Percentiles rank a stretch among this genome's conserved stretches.
These are phyloP conservation scores for Melocanna baccifera DNA, from an alignment of 176 grass and related monocot genomes.

Conservation along the genomic window DNA sequence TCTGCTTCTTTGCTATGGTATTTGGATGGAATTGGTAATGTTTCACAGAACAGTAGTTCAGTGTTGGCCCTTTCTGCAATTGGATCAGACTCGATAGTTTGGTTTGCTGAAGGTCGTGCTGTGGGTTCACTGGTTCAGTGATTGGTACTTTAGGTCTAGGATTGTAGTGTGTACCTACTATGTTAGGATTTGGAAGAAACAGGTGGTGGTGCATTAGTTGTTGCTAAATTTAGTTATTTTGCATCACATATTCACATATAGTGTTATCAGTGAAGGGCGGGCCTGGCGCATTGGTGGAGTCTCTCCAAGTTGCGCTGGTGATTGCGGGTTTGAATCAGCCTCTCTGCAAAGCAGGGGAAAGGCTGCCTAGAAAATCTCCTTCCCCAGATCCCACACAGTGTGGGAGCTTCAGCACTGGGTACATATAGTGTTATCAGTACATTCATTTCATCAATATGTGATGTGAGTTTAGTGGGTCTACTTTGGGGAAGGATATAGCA, in stretches of 20 bases:
- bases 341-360: too few species aligned
- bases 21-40: neutral
- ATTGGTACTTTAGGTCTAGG: neutral
- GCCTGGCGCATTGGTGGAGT: too few species aligned
- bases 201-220: neutral
- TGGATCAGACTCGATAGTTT: neutral
- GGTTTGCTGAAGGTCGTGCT: slow-evolving; percentile 14
- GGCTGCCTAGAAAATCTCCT: too few species aligned
- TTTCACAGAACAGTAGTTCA: neutral
- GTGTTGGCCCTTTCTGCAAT: neutral
- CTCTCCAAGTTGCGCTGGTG: too few species aligned
- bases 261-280: neutral
- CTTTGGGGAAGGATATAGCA: neutral
- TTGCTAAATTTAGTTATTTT: slow-evolving; percentile 11
- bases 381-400: too few species aligned
- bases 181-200: slow-evolving; percentile 8
- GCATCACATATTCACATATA: neutral
- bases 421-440: neutral
- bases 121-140: slow-evolving; percentile 16
- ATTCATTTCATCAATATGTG: slow-evolving; percentile 1
- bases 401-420: too few species aligned
- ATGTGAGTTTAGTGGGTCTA: neutral
- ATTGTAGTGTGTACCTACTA: neutral
- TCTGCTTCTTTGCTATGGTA: neutral
- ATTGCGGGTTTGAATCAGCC: too few species aligned